phyloP scores from a whole-genome alignment of 352 stramenopile genomes.

The Peronospora destructor region DNA sequence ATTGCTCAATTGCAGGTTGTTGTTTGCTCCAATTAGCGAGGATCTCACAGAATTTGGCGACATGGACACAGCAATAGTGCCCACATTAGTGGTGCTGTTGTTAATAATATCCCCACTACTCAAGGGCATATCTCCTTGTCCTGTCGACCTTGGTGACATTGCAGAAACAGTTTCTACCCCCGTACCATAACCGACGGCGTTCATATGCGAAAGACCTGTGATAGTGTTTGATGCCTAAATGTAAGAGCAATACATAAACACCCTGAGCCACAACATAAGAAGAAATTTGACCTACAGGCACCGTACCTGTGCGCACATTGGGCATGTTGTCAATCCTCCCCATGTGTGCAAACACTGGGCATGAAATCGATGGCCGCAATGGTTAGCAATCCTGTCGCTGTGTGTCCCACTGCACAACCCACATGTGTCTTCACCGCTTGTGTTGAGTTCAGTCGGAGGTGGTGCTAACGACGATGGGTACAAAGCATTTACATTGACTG shows the following conservation, averaged over 20 bases:
- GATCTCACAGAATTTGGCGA: slow-evolving; percentile 21
- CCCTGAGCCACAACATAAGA: slow-evolving; percentile 1
- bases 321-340: slow-evolving; percentile 47
- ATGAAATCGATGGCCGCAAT: slow-evolving; percentile 71
- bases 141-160: slow-evolving; percentile 23
- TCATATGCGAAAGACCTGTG: slow-evolving; percentile 17
- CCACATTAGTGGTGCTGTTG: slow-evolving; percentile 18
- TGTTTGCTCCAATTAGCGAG: slow-evolving; percentile 18
- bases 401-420: slow-evolving; percentile 38
- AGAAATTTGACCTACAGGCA: slow-evolving; percentile 1
- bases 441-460: slow-evolving; percentile 15
- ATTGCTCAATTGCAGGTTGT: slow-evolving; percentile 20
- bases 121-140: slow-evolving; percentile 19
- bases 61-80: slow-evolving; percentile 25
- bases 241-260: slow-evolving; percentile 7
- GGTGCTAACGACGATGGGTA: slow-evolving; percentile 24
- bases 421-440: slow-evolving; percentile 29
- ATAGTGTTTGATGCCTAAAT: slow-evolving; percentile 31
- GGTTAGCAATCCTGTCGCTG: slow-evolving; percentile 43
- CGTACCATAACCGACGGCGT: slow-evolving; percentile 20
- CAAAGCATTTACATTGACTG: slow-evolving; percentile 25
- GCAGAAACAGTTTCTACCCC: slow-evolving; percentile 18
- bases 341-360: slow-evolving; percentile 54
- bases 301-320: slow-evolving; percentile 43
- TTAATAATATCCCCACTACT: slow-evolving; percentile 21